Base-by-base conservation (phyloP, 345 rosid genomes). In the Gossypium anomalum region DNA sequence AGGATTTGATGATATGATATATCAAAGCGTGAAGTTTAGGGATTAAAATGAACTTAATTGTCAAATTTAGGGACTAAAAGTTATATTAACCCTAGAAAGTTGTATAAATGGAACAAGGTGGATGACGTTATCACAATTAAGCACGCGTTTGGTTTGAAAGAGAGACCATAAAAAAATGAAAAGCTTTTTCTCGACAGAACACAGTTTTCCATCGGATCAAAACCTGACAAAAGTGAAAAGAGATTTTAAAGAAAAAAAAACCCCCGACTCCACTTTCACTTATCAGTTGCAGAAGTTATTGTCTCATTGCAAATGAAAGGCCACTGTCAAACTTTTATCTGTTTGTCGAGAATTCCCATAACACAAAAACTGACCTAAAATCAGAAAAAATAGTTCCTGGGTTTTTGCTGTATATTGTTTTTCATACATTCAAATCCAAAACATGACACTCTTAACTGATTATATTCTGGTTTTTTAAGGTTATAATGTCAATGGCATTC, bases 71-170 rank as follows among this genome's bases (percentile, higher is more conserved):
- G 7, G 41, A 34, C 41, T 34, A 34, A 0, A 5, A 34, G 0
- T 34, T 34, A 34, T 34, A 34, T 34, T 34, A 34, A 34, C 7
- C 41, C 41, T 45, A 27, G 29, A 75, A 66, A 80, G 70, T 9
- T 61, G 68, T 55, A 58, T 4, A 58, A 34, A 53, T 75, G 73
- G 66, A 56, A 29, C 10, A 43, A 14, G 66, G 77, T 67, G 56
- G 81, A 81, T 86, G 87, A 84, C 85, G 85, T 80, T 41, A 73
- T 87, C 82, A 80, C 43, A 67, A 68, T 47, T 69, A 11, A 85
- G 87, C 85, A 84, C 58, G 88, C 82, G 83, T 78, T 85, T 56
- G 56, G 62, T 74, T 70, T 19, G 80, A 80, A 68, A 80, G 80
- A 80, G 69, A 80, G 80, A 59, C 17, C 16, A 59, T 12, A 59